A percentile compares a stretch with the other conserved stretches of the same genome.
Conservation (phyloP, 345 rosid species). For the Dimocarpus longan region DNA sequence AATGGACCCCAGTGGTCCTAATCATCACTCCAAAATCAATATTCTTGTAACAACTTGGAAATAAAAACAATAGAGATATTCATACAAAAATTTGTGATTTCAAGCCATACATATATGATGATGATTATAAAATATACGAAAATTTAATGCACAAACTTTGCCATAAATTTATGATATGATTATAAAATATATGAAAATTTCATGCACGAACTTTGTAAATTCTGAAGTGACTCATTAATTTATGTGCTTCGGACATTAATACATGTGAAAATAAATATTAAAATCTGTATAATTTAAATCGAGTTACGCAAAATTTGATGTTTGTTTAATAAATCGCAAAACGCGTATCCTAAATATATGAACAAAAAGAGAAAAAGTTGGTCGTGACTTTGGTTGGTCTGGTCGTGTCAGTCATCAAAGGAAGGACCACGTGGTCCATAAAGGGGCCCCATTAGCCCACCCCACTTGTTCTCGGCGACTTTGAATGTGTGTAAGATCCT, state of each 20-base stretch:
- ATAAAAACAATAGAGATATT: too few species aligned
- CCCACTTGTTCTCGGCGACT: background rate
- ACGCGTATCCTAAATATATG: background rate
- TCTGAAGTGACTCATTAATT: too few species aligned
- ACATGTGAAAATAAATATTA: background rate
- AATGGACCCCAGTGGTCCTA: background rate
- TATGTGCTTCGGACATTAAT: too few species aligned
- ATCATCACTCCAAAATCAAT: background rate
- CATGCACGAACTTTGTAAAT: too few species aligned
- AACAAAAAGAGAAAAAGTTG: background rate
- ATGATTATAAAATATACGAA: too few species aligned
- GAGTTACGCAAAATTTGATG: too few species aligned
- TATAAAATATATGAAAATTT: too few species aligned
- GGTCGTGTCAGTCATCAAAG: background rate
- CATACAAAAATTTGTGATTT: too few species aligned
- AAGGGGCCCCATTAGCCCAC: background rate
- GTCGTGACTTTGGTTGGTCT: background rate
- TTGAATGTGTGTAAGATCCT: background rate
- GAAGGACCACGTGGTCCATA: background rate
- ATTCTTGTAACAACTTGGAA: background rate
- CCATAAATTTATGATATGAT: too few species aligned
- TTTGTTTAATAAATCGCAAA: background rate
- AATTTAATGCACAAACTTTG: too few species aligned
- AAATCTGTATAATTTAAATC: too few species aligned
- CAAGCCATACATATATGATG: too few species aligned